Base-by-base conservation (phyloP, 495 filamentous ascomycete species). In the Corynascus novoguineensis region DNA sequence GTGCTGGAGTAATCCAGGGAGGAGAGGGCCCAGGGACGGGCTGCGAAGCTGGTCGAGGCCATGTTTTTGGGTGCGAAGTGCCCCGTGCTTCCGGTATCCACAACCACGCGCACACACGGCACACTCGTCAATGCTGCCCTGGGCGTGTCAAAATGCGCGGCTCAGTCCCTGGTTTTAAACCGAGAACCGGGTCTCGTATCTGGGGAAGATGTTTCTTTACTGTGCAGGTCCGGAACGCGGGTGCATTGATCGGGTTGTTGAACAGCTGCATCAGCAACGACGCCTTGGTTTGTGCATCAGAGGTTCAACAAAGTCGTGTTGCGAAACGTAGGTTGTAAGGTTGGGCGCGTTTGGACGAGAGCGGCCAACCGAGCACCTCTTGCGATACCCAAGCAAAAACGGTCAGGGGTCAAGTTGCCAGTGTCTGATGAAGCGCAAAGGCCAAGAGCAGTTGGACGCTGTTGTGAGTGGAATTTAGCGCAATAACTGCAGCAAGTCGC, bases 31-130 rank as follows among this genome's bases (percentile, higher is more conserved):
- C 45, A 15, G 44, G 60, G 42, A 22, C 31, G 41, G 50, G 44
- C 50, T n/a, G 38, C 47, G 14, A 52, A 29, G 42, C 28, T 57
- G 53, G 53, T 8, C 53, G 59, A 57, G 48, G 53, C 38, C 60
- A 62, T 62, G 25, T 48, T 57, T 57, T 57, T 53, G 31, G 32
- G 12, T 35, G 17, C 31, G 31, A 44, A 29, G 40, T 38, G 50
- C 21, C 47, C 55, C 31, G 55, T 49, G 45, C 47, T 34, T 34
- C 35, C 24, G 21, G 45, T 19, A 32, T 42, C 53, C 53, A 56
- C 53, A 49, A 28, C 44, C 53, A 12, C 53, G 53, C 53, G 37
- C 53, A 49, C 45, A 49, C 28, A n/a, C n/a, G n/a, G n/a, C n/a
- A n/a, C n/a, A n/a, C n/a, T n/a, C n/a, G n/a, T 38, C 53, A 53